Evolutionary conservation across 202 grass and related monocot genomes (phyloP), one percentile per base, ranked within the genome.

Genomic region (Eragrostis tef): DNA sequence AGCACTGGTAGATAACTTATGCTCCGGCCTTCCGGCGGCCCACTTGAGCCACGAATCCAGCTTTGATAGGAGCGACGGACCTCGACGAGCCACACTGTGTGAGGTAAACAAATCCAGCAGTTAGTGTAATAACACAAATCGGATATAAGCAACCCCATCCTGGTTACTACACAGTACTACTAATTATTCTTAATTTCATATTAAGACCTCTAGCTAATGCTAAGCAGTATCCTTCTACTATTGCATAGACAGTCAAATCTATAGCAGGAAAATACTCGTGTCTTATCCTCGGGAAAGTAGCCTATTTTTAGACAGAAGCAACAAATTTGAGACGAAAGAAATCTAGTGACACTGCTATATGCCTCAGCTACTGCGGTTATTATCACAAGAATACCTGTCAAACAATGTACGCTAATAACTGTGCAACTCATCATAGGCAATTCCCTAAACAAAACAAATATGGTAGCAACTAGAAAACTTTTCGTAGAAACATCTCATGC

Each of bases 21-120:
- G 89, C 76, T 61, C 92, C 92, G 15, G 87, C 86, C 81, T 91
- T 94, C 52, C 89, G 89, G 36, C 92, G 89, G 19, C 86, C 95
- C 7, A 98, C 90, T 36, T 90, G 92, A 12, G 95, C 95, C 26
- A 98, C 87, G n/a, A 95, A 98, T 78, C 95, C 92, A 91, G 95
- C 85, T 81, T 95, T 98, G 79, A 98, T 95, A 16, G 95, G 90
- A 64, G 88, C 90, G 45, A 98, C 95, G 20, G 95, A 94, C 59
- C 95, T 90, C 17, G 95, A 90, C n/a, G 95, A 98, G 67, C 95
- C 95, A 74, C 95, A 98, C 95, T 98, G 88, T 24, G 80, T 11
- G 77, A 25, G 64, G 21, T 49, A 70, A 50, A 86, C 31, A 67
- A 49, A 61, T 31, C 10, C 43, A 69, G 9, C 17, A 50, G 68